These are phyloP conservation scores for Eimeria brunetti DNA, from an alignment of 169 alveolate species.

Conservation along the genomic window DNA sequence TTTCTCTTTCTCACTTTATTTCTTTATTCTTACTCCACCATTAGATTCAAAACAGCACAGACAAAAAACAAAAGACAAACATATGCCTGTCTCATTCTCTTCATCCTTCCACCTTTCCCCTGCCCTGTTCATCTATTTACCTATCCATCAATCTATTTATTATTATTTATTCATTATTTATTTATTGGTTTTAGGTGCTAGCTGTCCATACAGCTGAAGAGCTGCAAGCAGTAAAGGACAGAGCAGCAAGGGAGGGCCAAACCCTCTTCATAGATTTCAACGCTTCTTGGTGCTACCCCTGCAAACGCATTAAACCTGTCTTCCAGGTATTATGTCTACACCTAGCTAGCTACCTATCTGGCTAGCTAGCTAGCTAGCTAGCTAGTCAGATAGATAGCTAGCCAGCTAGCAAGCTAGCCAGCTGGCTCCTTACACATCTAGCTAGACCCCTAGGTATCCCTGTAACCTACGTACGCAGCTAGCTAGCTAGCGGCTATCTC, in stretches of 20 bases:
- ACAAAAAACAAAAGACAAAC: background rate
- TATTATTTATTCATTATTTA: background rate
- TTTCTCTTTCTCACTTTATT: background rate
- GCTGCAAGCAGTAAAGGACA: background rate
- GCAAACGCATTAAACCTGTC: slow-evolving; percentile 47
- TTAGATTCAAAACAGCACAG: background rate
- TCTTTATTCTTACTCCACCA: background rate
- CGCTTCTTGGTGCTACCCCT: slow-evolving; percentile 73
- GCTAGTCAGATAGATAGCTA: no score
- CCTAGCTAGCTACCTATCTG: background rate
- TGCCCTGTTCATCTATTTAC: slow-evolving; percentile 77
- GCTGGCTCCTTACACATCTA: no score
- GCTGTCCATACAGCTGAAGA: background rate
- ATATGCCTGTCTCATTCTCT: background rate
- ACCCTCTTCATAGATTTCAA: slow-evolving; percentile 33
- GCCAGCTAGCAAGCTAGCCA: no score
- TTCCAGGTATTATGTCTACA: background rate
- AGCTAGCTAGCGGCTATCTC: background rate
- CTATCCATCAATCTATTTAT: background rate
- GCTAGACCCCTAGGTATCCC: background rate
- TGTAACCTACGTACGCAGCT: background rate
- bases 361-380: no score
- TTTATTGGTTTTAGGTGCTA: background rate
- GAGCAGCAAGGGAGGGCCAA: background rate
- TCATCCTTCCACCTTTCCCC: background rate